phyloP scores from a whole-genome alignment of 257 asterid species.

The Solanum pimpinellifolium region DNA sequence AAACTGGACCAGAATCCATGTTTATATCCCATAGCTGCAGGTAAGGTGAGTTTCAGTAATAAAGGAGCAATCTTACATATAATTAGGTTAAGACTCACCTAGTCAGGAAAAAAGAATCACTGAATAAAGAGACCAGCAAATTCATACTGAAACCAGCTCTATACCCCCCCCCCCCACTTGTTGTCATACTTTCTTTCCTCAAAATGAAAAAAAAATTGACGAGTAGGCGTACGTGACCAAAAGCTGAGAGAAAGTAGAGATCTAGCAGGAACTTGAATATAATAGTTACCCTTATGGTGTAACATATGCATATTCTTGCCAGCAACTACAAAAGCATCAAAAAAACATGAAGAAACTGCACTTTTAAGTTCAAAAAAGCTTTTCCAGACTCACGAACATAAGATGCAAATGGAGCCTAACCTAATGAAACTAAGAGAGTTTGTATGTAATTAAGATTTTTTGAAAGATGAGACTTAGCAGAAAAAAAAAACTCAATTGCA shows the following conservation, averaged over 20 bases:
- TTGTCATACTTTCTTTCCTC: background rate
- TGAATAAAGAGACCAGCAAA: background rate
- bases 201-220: background rate
- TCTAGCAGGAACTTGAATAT: background rate
- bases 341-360: background rate
- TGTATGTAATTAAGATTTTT: background rate
- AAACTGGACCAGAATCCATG: constrained; percentile 97
- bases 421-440: background rate
- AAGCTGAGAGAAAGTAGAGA: background rate
- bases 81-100: background rate
- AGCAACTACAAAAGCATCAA: background rate
- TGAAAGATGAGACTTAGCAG: background rate
- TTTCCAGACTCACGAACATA: background rate
- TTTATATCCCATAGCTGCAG: constrained; percentile 95
- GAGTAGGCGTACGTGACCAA: background rate
- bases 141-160: background rate
- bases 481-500: background rate
- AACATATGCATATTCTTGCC: background rate
- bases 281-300: background rate
- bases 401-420: background rate
- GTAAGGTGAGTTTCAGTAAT: background rate
- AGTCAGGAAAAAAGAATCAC: background rate
- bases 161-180: background rate
- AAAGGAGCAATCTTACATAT: background rate
- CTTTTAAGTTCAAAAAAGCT: background rate